Evolutionary conservation across 345 rosid species (phyloP), one percentile per base, ranked within the genome.

Genomic region (Hibiscus mutabilis): DNA sequence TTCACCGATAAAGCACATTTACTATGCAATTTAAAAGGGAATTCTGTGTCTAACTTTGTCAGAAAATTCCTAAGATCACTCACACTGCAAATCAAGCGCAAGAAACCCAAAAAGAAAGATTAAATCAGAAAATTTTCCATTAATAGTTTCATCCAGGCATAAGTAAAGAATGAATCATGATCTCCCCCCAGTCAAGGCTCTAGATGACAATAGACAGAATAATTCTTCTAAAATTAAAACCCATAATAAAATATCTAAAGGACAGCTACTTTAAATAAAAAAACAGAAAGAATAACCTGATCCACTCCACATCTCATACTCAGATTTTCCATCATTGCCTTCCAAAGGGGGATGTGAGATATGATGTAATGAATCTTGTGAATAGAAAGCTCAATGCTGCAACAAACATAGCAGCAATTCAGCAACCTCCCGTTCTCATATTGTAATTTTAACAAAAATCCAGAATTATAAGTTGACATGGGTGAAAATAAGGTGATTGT

Each of bases 301-400:
- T 24, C 81, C 83, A 80, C 95, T 84, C 98, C 98, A 94, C 89
- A 90, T 88, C 79, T 86, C 92, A 67, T 68, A 13, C 21, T 83
- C 71, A 60, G 89, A 77, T 33, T 77, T 81, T 65, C 76, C 86
- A 61, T 78, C 79, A 62, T 52, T 74, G 69, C 80, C 80, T 37
- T 82, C 85, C 16, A 66, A 73, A 53, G 87, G 74, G 97, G 90
- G 57, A 83, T 76, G 53, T 71, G 82, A 19, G 93, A 87, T 73
- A 91, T 59, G 52, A 86, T 78, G 70, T 79, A 72, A 84, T 90
- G 85, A 49, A 90, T 79, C 67, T 72, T 86, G 80, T 65, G 77
- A 80, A 88, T 72, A 55, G 82, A 76, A 66, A 40, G 79, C 73
- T 87, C 86, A 66, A 77, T 42, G 79, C 98, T 90, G 87, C 79